Percentiles rank a stretch among this genome's conserved stretches.
These are phyloP conservation scores for Suillus ampliporus DNA, from an alignment of 768 basidiomycete species.

Conservation along the genomic window DNA sequence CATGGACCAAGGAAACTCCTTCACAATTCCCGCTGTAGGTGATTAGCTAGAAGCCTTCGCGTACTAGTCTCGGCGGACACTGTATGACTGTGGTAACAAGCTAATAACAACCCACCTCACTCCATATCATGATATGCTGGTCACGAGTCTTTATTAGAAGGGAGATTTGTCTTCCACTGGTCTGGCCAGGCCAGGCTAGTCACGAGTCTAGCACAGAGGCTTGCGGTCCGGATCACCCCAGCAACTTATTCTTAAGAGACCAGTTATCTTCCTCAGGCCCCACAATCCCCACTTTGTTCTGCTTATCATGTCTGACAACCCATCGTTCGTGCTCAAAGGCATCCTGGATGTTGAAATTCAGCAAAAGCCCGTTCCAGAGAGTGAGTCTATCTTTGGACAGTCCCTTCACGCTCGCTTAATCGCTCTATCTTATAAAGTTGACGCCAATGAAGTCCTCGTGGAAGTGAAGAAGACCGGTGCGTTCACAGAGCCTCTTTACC, in stretches of 20 bases:
- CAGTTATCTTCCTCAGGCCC: conserved; percentile 8
- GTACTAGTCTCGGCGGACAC: too few relatives aligned
- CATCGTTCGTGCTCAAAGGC: conserved; percentile 76
- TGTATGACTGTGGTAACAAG: too few relatives aligned
- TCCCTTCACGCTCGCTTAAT: conserved; percentile 15
- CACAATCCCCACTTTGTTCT: conserved; percentile 9
- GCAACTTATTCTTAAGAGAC: conserved; percentile 4
- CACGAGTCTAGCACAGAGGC: conserved; percentile 1
- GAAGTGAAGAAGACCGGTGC: conserved; percentile 90
- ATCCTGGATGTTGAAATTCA: conserved; percentile 75
- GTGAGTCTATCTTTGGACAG: conserved; percentile 42
- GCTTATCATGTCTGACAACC: conserved; percentile 70
- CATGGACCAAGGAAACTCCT: too few relatives aligned
- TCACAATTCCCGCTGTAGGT: too few relatives aligned
- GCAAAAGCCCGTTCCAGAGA: conserved; percentile 73
- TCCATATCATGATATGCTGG: not conserved
- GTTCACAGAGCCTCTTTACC: conserved; percentile 21
- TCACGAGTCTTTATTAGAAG: not conserved
- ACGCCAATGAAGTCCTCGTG: conserved; percentile 81
- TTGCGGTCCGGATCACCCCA: conserved; percentile 6
- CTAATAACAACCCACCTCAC: too few relatives aligned
- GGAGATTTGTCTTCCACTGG: not conserved
- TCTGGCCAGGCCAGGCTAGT: not conserved
- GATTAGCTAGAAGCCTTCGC: too few relatives aligned
- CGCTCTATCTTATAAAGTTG: conserved; percentile 46